A percentile compares a stretch with the other conserved stretches of the same genome.
Conservation (phyloP, 2,329 filamentous ascomycete species). For the Nigrospora oryzae region DNA sequence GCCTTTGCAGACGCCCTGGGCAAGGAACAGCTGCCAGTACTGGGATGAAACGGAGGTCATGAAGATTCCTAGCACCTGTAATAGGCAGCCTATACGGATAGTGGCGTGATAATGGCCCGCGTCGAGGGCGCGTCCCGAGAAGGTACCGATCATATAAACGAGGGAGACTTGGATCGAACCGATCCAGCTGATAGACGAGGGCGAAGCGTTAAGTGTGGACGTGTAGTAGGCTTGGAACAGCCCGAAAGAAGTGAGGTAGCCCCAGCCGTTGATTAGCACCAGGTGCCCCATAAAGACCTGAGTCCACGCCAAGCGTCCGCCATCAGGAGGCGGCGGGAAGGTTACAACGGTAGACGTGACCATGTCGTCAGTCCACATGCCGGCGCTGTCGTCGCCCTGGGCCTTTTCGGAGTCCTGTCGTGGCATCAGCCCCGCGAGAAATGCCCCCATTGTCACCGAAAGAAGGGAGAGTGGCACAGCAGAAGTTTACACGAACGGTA, state of each 20-base stretch:
- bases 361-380: too few relatives aligned
- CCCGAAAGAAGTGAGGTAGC: slow-evolving; percentile 41
- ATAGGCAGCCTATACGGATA: slow-evolving; percentile 30
- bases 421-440: too few relatives aligned
- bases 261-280: slow-evolving; percentile 38
- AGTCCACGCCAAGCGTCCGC: too few relatives aligned
- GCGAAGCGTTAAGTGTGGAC: slow-evolving; percentile 23
- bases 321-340: too few relatives aligned
- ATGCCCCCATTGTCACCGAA: too few relatives aligned
- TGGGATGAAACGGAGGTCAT: slow-evolving; percentile 38
- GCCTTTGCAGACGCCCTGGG: slow-evolving; percentile 41
- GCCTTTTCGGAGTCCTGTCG: too few relatives aligned
- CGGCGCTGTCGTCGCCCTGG: too few relatives aligned
- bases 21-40: slow-evolving; percentile 44
- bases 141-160: slow-evolving; percentile 38
- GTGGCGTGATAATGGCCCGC: slow-evolving; percentile 37
- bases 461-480: too few relatives aligned
- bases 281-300: slow-evolving; percentile 7
- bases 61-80: slow-evolving; percentile 42
- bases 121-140: slow-evolving; percentile 45
- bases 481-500: too few relatives aligned
- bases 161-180: slow-evolving; percentile 43
- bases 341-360: too few relatives aligned
- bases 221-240: slow-evolving; percentile 46
- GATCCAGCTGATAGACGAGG: slow-evolving; percentile 37